These are phyloP conservation scores for Penicillium corylophilum DNA, from an alignment of 2,329 filamentous ascomycete species.

Conservation along the genomic window DNA sequence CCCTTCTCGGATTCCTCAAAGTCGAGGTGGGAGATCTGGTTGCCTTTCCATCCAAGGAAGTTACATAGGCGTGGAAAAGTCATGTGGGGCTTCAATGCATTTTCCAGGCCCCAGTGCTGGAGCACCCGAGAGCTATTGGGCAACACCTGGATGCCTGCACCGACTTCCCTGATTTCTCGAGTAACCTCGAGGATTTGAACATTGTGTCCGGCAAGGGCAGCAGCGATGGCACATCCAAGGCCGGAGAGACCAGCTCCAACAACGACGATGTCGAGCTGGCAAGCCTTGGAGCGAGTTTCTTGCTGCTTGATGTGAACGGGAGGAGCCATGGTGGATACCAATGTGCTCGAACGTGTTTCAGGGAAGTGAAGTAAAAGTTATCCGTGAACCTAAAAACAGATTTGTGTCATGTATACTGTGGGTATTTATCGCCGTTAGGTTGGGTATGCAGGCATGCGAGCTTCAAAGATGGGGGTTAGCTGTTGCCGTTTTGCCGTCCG, in stretches of 20 bases:
- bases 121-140: slow-evolving; percentile 41
- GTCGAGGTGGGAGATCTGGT: slow-evolving; percentile 50
- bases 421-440: slow-evolving; percentile 12
- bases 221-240: slow-evolving; percentile 27
- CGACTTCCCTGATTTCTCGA: slow-evolving; percentile 28
- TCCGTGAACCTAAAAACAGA: background rate
- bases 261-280: slow-evolving; percentile 44
- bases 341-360: background rate
- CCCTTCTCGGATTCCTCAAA: slow-evolving; percentile 43
- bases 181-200: slow-evolving; percentile 27
- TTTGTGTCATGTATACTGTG: background rate
- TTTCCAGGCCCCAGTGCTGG: slow-evolving; percentile 44
- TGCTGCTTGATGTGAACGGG: slow-evolving; percentile 49
- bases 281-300: slow-evolving; percentile 44
- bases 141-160: slow-evolving; percentile 30
- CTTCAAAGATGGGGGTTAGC: slow-evolving; percentile 22
- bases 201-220: slow-evolving; percentile 25
- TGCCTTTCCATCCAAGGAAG: slow-evolving; percentile 56
- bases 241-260: slow-evolving; percentile 30
- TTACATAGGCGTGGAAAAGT: slow-evolving; percentile 48
- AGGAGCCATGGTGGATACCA: slow-evolving; percentile 31
- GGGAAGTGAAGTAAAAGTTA: background rate
- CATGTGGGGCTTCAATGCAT: slow-evolving; percentile 39
- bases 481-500: background rate
- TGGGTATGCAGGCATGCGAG: slow-evolving; percentile 2